Conservation (phyloP, 75 land plant species). For the Larix kaempferi region DNA sequence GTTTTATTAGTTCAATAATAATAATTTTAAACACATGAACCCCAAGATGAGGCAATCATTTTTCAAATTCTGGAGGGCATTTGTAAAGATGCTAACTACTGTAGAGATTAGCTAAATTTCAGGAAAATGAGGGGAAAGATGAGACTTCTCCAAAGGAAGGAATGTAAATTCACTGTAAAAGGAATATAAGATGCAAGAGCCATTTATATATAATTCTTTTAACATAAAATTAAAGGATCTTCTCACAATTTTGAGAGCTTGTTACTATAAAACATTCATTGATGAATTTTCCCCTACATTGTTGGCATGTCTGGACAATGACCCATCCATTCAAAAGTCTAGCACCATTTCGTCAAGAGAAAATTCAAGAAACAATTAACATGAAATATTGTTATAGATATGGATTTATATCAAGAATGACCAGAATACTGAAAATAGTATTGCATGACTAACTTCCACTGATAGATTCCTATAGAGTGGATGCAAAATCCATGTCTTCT, state of each 20-base stretch:
- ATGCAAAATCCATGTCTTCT: constrained; percentile 54
- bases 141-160: no score
- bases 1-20: neutral
- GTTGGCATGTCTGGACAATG: neutral
- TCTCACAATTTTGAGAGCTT: no score
- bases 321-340: neutral
- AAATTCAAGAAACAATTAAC: neutral
- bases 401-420: neutral
- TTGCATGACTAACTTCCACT: constrained; percentile 32
- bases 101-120: no score
- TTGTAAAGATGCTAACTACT: no score
- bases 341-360: neutral
- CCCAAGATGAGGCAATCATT: no score
- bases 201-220: no score
- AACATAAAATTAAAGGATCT: no score
- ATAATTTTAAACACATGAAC: neutral
- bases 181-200: no score
- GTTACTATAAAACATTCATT: no score
- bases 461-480: constrained; percentile 55
- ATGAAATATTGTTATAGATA: neutral
- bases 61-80: no score
- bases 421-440: constrained; percentile 33
- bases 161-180: no score
- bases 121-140: no score
- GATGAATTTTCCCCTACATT: neutral